A percentile compares a stretch with the other conserved stretches of the same genome.
phyloP scores from a whole-genome alignment of 306 rosid genomes.

The Vigna mungo region DNA sequence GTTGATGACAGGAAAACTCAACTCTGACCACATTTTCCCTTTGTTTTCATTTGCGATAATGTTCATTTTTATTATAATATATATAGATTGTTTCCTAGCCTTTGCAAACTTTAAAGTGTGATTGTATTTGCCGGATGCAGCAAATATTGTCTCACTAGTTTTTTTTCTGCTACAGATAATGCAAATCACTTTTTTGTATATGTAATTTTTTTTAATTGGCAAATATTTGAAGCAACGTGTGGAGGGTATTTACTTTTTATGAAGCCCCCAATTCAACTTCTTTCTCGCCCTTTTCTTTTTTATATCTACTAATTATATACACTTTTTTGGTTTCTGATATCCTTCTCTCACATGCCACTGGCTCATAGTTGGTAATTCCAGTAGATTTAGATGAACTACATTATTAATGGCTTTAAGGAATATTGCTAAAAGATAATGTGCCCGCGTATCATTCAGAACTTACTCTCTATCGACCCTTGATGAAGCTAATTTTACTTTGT shows the following conservation, averaged over 20 bases:
- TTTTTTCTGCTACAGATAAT: neutral
- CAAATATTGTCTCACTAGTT: neutral
- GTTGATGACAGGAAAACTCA: slow-evolving; percentile 13
- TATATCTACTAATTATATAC: neutral
- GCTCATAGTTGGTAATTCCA: neutral
- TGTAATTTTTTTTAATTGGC: neutral
- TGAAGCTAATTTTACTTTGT: slow-evolving; percentile 41
- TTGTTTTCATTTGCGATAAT: slow-evolving; percentile 11
- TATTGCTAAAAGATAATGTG: neutral
- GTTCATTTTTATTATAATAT: neutral
- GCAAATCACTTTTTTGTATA: neutral
- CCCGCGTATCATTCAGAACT: slow-evolving; percentile 25
- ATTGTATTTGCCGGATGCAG: slow-evolving; percentile 1
- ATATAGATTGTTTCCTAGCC: neutral
- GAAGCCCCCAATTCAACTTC: neutral
- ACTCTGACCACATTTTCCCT: slow-evolving; percentile 8
- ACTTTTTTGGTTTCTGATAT: slow-evolving; percentile 29
- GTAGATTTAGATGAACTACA: slow-evolving; percentile 1
- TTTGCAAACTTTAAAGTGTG: neutral
- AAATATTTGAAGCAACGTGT: neutral
- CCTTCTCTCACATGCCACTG: neutral
- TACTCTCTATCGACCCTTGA: slow-evolving; percentile 17
- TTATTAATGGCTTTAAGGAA: slow-evolving; percentile 31
- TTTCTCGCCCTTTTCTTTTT: neutral
- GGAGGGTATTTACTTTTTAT: neutral